A percentile compares a stretch with the other conserved stretches of the same genome.
Conservation (phyloP, 148 eudicot species). For the Polygonum aviculare region DNA sequence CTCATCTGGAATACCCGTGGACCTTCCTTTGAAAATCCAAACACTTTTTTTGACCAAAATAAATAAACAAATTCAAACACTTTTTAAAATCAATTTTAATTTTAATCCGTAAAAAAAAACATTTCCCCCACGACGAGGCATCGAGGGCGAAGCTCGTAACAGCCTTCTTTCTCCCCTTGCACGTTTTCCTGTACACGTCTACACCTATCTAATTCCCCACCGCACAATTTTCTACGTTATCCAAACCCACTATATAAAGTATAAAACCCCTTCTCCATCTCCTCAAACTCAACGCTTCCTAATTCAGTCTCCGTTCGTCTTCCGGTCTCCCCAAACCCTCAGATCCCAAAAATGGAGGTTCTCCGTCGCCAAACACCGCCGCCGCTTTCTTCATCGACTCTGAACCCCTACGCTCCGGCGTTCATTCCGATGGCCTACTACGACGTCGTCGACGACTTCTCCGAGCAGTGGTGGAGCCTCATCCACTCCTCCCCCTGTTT, state of each 20-base stretch:
- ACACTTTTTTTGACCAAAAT: too few relatives aligned
- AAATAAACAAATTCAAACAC: too few relatives aligned
- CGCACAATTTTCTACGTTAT: neutral
- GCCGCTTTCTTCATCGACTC: constrained; percentile 21
- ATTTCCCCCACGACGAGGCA: too few relatives aligned
- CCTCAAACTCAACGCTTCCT: neutral
- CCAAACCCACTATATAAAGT: neutral
- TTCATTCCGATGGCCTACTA: constrained; percentile 73
- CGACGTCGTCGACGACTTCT: constrained; percentile 68
- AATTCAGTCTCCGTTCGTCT: neutral
- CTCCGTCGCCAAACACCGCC: constrained; percentile 7
- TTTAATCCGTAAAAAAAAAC: too few relatives aligned
- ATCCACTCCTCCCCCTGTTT: constrained; percentile 71
- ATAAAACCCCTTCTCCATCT: neutral
- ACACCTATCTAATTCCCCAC: neutral
- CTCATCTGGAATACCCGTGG: neutral
- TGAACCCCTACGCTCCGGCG: constrained; percentile 81
- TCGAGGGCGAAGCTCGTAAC: neutral
- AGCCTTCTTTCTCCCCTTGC: neutral
- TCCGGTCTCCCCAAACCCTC: neutral
- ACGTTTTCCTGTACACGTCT: neutral
- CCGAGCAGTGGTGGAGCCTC: constrained; percentile 78
- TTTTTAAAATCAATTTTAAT: too few relatives aligned
- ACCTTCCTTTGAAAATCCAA: neutral
- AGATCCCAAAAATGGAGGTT: neutral